Evolutionary conservation across 83 land plant species (phyloP).

Genomic region (Larix sibirica): DNA sequence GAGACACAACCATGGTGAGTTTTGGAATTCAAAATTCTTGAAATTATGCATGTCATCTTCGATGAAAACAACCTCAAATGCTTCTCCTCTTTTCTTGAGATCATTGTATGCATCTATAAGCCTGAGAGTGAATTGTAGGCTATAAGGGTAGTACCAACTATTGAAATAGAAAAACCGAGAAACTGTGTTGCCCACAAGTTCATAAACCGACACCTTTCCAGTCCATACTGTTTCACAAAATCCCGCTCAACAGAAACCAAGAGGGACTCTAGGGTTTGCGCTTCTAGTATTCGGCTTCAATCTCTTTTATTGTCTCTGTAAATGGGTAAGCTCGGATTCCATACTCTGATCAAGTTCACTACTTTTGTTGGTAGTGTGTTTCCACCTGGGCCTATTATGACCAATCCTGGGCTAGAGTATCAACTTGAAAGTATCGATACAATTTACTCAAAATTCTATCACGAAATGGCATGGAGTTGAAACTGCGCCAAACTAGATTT

Average conservation of each 20-base stretch:
- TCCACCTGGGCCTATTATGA: slow-evolving; percentile 58
- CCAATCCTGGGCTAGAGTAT: slow-evolving; percentile 34
- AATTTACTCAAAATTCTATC: slow-evolving; percentile 22
- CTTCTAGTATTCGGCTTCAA: slow-evolving; percentile 12
- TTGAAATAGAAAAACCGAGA: too few species aligned
- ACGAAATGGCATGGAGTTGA: too few species aligned
- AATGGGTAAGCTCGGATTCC: slow-evolving; percentile 65
- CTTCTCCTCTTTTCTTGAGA: too few species aligned
- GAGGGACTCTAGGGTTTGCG: slow-evolving; percentile 59
- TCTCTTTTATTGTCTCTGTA: slow-evolving; percentile 48
- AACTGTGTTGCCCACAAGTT: too few species aligned
- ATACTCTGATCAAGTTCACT: slow-evolving; percentile 41
- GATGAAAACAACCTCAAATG: too few species aligned
- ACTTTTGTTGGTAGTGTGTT: slow-evolving; percentile 51
- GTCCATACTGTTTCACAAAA: slow-evolving; percentile 36
- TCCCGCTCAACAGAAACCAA: slow-evolving; percentile 42
- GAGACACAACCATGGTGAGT: too few species aligned
- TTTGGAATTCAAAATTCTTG: too few species aligned
- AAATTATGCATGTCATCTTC: too few species aligned
- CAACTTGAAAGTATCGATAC: slow-evolving; percentile 44
- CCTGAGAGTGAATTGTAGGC: too few species aligned
- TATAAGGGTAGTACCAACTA: too few species aligned
- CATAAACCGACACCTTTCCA: neutral
- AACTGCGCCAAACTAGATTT: too few species aligned
- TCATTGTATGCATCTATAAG: too few species aligned